Conservation (phyloP, 192 early-diverging fungal species). For the Coemansia sp. region DNA sequence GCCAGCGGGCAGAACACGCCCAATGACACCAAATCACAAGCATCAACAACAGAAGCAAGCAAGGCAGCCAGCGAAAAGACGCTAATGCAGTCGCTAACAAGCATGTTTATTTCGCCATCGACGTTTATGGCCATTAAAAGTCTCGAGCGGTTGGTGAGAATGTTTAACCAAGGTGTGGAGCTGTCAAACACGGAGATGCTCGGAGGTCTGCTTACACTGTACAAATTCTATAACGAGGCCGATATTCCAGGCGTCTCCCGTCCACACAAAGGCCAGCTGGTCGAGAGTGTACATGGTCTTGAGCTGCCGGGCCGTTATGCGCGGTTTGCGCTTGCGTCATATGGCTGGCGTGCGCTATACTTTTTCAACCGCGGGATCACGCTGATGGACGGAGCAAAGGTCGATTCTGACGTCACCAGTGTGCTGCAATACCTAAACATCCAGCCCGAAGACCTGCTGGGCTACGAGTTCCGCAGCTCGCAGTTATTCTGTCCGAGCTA, state of each 20-base stretch:
- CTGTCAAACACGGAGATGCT: slow-evolving; percentile 64
- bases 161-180: slow-evolving; percentile 72
- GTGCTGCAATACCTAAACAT: slow-evolving; percentile 65
- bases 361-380: slow-evolving; percentile 71
- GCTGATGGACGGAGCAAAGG: slow-evolving; percentile 64
- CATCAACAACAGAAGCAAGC: neutral
- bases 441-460: slow-evolving; percentile 62
- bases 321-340: slow-evolving; percentile 62
- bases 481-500: slow-evolving; percentile 71
- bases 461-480: slow-evolving; percentile 64
- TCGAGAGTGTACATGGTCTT: slow-evolving; percentile 41
- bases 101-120: slow-evolving; percentile 53
- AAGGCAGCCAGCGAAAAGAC: slow-evolving; percentile 32
- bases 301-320: slow-evolving; percentile 59
- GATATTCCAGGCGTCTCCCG: slow-evolving; percentile 40
- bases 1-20: neutral
- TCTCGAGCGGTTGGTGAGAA: slow-evolving; percentile 40
- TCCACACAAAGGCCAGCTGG: slow-evolving; percentile 33
- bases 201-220: slow-evolving; percentile 62
- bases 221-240: slow-evolving; percentile 61
- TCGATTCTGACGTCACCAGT: slow-evolving; percentile 64
- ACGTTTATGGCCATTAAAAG: slow-evolving; percentile 50
- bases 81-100: slow-evolving; percentile 49
- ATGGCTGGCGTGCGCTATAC: slow-evolving; percentile 73
- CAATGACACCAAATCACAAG: neutral